Evolutionary conservation across 2,329 filamentous ascomycete species (phyloP).

Genomic region (Tympanopsis confertula): DNA sequence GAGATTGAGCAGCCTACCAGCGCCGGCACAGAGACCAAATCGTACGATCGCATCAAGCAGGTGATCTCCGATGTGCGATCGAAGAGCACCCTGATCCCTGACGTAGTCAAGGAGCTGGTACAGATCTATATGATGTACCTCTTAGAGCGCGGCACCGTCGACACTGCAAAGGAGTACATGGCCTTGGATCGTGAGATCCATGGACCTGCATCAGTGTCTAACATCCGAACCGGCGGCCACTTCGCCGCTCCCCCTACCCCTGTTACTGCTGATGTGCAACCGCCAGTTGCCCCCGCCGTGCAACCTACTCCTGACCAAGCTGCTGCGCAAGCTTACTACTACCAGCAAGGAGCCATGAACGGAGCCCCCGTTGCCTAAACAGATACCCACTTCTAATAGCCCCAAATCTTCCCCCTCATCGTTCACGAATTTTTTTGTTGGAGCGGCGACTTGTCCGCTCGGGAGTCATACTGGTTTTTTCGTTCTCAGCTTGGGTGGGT

Average conservation of each 20-base stretch:
- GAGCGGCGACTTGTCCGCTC: no score
- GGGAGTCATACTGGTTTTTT: no score
- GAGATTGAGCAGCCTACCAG: slow-evolving; percentile 74
- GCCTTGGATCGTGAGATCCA: slow-evolving; percentile 66
- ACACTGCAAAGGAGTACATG: slow-evolving; percentile 78
- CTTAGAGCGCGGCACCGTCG: slow-evolving; percentile 68
- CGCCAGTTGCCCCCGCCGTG: not conserved
- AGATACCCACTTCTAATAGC: no score
- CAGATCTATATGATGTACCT: slow-evolving; percentile 74
- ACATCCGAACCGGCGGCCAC: not conserved
- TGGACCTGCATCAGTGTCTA: not conserved
- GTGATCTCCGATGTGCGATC: slow-evolving; percentile 66
- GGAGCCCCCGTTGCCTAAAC: no score
- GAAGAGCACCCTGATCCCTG: slow-evolving; percentile 58
- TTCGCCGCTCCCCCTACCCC: not conserved
- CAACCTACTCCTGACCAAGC: not conserved
- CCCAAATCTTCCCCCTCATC: no score
- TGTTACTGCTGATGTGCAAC: not conserved
- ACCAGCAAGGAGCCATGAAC: no score
- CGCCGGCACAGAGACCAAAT: slow-evolving; percentile 47
- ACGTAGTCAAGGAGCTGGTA: slow-evolving; percentile 63
- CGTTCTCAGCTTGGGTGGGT: no score
- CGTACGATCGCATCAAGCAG: slow-evolving; percentile 66
- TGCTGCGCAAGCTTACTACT: no score
- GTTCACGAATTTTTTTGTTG: no score